Percentiles rank a stretch among this genome's conserved stretches.
phyloP scores from a whole-genome alignment of 208 protist species.

The Strigomonas oncopelti region DNA sequence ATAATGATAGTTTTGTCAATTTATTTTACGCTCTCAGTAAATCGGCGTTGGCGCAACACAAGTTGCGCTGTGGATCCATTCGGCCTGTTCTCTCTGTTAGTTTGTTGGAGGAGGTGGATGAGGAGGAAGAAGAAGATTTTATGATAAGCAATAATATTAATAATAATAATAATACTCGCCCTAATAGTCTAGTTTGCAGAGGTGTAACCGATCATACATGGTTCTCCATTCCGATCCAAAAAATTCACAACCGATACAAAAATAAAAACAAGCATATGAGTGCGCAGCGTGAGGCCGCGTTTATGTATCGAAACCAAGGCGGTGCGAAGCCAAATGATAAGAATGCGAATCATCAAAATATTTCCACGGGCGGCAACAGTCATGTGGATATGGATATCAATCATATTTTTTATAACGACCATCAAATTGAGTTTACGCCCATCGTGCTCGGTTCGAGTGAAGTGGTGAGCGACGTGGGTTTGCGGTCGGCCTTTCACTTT shows the following conservation, averaged over 20 bases:
- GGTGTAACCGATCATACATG: conserved; percentile 71
- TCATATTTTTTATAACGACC: too few relatives aligned
- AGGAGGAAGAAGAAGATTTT: background rate
- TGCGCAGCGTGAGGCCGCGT: conserved; percentile 34
- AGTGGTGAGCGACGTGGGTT: conserved; percentile 58
- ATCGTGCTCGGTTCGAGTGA: conserved; percentile 61
- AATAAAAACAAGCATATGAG: conserved; percentile 11
- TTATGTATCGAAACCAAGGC: too few relatives aligned
- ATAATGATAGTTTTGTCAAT: conserved; percentile 23
- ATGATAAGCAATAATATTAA: too few relatives aligned
- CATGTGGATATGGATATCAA: too few relatives aligned
- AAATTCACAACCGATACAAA: too few relatives aligned
- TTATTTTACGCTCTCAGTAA: conserved; percentile 48
- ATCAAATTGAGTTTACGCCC: conserved; percentile 55
- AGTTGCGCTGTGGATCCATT: conserved; percentile 57
- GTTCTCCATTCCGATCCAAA: conserved; percentile 56
- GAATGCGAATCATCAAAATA: too few relatives aligned
- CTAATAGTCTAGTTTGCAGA: conserved; percentile 19
- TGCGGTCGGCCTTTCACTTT: conserved; percentile 63
- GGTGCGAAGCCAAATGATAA: too few relatives aligned
- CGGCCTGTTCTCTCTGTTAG: conserved; percentile 62
- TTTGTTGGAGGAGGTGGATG: conserved; percentile 30
- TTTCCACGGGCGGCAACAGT: too few relatives aligned
- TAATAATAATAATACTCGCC: too few relatives aligned
- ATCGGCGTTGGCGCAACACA: conserved; percentile 70